Base-by-base conservation (phyloP, 1,284 basidiomycete genomes). In the Trametes sp. region DNA sequence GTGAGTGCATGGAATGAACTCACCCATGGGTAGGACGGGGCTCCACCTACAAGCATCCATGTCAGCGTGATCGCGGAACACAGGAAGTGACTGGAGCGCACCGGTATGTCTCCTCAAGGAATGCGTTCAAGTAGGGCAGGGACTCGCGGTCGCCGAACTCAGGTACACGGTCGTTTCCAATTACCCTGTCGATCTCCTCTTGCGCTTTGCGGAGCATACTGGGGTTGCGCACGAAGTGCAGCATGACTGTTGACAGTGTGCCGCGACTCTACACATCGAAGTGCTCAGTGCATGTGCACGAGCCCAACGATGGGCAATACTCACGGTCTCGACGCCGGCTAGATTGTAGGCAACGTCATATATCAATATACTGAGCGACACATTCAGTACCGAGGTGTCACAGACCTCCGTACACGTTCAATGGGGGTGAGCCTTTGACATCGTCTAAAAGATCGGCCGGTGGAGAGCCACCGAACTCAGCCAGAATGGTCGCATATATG, bases 41-140 rank as follows among this genome's bases (percentile, higher is more conserved):
- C 54, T 63, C 65, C 65, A 69, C 1, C 67, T 59, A 23, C 2
- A 16, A n/a, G 8, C 26, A 9, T 4, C 23, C n/a, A n/a, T n/a
- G n/a, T n/a, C n/a, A n/a, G n/a, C n/a, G n/a, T n/a, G n/a, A n/a
- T n/a, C n/a, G n/a, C n/a, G n/a, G n/a, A n/a, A n/a, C n/a, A n/a
- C n/a, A n/a, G n/a, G n/a, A n/a, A n/a, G n/a, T n/a, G n/a, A n/a
- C n/a, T n/a, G n/a, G n/a, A n/a, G n/a, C n/a, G n/a, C n/a, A 83
- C 80, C 84, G 77, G 57, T 82, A 75, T 10, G 80, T 74, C 70
- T 86, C 84, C 63, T 82, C 82, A 29, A 84, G 57, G 6, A 84
- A 69, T 57, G 77, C 80, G 49, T 81, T 78, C 41, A 84, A 75
- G 73, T 87, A 71, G n/a, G 65, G 69, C 28, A 70, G 33, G 2